Conservation (phyloP, 2,329 filamentous ascomycete species). For the Chaetomium sp. region DNA sequence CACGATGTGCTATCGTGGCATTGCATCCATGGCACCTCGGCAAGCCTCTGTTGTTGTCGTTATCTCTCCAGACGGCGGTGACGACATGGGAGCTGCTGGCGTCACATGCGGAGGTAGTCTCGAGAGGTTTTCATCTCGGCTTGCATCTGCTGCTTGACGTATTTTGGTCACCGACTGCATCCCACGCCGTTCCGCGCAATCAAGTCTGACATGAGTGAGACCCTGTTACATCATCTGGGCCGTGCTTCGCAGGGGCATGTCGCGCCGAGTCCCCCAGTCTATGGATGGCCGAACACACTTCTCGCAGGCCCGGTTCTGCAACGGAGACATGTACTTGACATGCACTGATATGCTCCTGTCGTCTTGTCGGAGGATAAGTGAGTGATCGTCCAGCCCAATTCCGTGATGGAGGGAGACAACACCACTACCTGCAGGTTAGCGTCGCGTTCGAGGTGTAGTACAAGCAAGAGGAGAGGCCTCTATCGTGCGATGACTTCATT, state of each 20-base stretch:
- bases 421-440: background rate
- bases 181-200: background rate
- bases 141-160: constrained; percentile 1
- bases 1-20: background rate
- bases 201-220: background rate
- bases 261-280: background rate
- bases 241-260: background rate
- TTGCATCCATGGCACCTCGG: background rate
- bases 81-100: background rate
- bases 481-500: background rate
- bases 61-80: background rate
- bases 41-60: background rate
- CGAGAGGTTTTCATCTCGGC: background rate
- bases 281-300: background rate
- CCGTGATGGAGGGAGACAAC: background rate
- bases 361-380: background rate
- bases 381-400: background rate
- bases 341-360: too few species aligned
- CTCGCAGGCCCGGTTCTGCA: background rate
- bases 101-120: background rate
- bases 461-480: background rate
- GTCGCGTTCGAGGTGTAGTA: background rate
- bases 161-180: background rate
- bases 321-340: background rate
- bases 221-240: background rate